phyloP scores from a whole-genome alignment of 2,329 filamentous ascomycete species.

The Hysterium pulicare region DNA sequence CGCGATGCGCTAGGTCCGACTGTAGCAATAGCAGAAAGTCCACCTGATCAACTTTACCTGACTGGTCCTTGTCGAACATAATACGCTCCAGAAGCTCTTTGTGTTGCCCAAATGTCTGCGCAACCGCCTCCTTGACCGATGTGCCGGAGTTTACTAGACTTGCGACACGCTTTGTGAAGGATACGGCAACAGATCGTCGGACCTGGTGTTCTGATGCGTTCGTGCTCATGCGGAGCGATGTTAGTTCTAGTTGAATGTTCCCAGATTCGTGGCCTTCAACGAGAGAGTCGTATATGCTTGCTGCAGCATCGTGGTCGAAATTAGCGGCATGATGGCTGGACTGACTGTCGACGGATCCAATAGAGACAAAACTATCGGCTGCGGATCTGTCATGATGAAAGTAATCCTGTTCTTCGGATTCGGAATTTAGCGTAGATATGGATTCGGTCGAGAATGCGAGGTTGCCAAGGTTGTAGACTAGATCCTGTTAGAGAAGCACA shows the following conservation, averaged over 20 bases:
- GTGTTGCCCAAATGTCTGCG: conserved; percentile 47
- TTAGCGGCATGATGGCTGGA: conserved; percentile 49
- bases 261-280: conserved; percentile 68
- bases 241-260: conserved; percentile 91
- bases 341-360: conserved; percentile 62
- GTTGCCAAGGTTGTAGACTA: conserved; percentile 52
- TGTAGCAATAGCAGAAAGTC: conserved; percentile 83
- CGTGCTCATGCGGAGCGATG: conserved; percentile 83
- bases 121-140: conserved; percentile 39
- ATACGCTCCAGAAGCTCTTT: conserved; percentile 59
- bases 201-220: conserved; percentile 89
- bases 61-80: conserved; percentile 55
- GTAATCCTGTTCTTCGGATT: conserved; percentile 40
- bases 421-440: conserved; percentile 62
- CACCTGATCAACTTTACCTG: conserved; percentile 66
- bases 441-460: conserved; percentile 50
- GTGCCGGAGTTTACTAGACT: conserved; percentile 59
- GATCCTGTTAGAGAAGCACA: background rate
- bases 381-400: conserved; percentile 57
- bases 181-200: conserved; percentile 77
- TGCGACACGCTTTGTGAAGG: conserved; percentile 77
- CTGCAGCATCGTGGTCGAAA: conserved; percentile 85
- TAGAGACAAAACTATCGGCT: conserved; percentile 69
- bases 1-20: conserved; percentile 66
- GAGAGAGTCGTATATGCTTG: conserved; percentile 82